Evolutionary conservation across 371 early-diverging fungal genomes (phyloP), one percentile per base, ranked within the genome.

Genomic region (Apophysomyces elegans): DNA sequence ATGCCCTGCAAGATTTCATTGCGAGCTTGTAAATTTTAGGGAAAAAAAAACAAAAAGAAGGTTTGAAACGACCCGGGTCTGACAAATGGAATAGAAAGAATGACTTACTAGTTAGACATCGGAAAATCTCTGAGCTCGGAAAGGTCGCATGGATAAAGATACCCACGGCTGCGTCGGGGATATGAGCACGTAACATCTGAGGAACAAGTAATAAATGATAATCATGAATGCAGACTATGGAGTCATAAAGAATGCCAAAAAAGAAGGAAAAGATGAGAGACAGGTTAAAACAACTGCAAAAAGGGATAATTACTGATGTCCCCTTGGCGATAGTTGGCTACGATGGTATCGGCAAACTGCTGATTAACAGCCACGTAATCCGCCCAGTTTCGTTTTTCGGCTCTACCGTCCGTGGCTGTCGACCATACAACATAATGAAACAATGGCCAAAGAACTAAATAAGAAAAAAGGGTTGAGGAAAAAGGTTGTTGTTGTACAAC

Each of bases 111-210:
- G 98, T 95, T 36, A 63, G 66, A 61, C 79, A 86, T 76, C 93
- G 88, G 81, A 98, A 96, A 50, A 98, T 95, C 72, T 96, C 97
- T 69, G 91, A 89, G 72, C 92, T 92, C 1, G 99, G 99, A 85
- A 99, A 99, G 11, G 99, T 98, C 32, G 99, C 97, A 76, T 99
- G 99, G 60, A 99, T 81, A 81, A 99, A 99, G 86, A 96, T 98
- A 37, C 99, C 99, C 67, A 99, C 94, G 76, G 94, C 93, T 66
- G 97, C 90, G 64, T 93, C 85, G 0, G 96, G 96, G 16, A 71
- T 65, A 35, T 64, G 67, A 44, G 76, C 73, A 16, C 79, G 66
- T 45, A 99, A 75, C 86, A 99, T 81, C 14, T 83, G 79, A 16
- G 99, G 99, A 39, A 99, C 84, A 45, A 99, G 82, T 97, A 99